Conservation (phyloP, 108 stramenopile genomes). For the Schizochytrium sp. region DNA sequence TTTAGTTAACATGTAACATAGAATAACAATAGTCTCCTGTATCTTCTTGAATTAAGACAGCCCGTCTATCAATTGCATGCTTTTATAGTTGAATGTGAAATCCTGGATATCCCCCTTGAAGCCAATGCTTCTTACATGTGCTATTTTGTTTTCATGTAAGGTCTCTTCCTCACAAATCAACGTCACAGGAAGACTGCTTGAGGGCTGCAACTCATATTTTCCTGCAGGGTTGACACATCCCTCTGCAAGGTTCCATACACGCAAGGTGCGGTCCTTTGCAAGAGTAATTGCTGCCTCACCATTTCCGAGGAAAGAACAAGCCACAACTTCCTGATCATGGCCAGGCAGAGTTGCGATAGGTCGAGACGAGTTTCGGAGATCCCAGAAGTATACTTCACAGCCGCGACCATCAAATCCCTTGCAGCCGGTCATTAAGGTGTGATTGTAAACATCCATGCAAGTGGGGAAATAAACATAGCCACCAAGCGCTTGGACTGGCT, state of each 20-base stretch:
- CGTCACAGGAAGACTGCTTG: background rate
- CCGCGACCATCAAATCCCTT: background rate
- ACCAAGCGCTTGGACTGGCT: background rate
- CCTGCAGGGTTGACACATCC: background rate
- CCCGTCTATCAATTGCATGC: too few relatives aligned
- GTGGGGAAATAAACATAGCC: background rate
- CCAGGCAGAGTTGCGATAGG: background rate
- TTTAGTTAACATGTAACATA: too few relatives aligned
- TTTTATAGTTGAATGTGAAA: too few relatives aligned
- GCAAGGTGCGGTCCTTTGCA: background rate
- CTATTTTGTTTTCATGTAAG: background rate
- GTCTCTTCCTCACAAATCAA: background rate
- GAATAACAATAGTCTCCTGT: too few relatives aligned
- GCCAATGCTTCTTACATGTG: too few relatives aligned
- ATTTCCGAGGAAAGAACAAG: background rate
- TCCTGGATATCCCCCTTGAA: too few relatives aligned
- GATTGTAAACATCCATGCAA: background rate
- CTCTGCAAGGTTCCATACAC: background rate
- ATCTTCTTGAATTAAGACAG: too few relatives aligned
- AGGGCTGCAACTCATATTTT: too few relatives aligned
- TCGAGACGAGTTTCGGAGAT: background rate
- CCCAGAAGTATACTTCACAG: background rate
- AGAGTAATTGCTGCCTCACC: background rate
- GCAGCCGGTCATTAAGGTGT: constrained; percentile 15
- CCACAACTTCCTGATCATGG: background rate